Evolutionary conservation across 345 rosid species (phyloP).

Genomic region (Citrus inodora): DNA sequence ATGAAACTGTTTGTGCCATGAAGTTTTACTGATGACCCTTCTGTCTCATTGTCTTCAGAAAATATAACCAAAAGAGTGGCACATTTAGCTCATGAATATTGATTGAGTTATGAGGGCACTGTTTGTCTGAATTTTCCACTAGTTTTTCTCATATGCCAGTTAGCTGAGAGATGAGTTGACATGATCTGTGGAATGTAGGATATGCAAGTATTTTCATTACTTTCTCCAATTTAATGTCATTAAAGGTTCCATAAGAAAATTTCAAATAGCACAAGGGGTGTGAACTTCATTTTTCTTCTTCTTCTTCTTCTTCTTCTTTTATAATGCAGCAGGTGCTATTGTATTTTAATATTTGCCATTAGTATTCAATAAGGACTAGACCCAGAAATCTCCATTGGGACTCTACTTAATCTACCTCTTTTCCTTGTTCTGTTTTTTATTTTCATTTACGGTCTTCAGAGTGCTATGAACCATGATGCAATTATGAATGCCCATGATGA

Average conservation of each 20-base stretch:
- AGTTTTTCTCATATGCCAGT: not conserved
- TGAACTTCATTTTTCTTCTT: not conserved
- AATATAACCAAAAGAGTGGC: not conserved
- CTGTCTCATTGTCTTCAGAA: not conserved
- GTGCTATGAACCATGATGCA: conserved; percentile 88
- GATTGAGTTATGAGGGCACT: not conserved
- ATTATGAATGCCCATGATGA: conserved; percentile 71
- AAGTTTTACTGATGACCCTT: not conserved
- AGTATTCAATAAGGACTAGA: not conserved
- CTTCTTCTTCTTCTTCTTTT: not conserved
- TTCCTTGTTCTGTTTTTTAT: not conserved
- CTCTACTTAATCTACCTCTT: not conserved
- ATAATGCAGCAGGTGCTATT: not conserved
- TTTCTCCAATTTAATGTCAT: not conserved
- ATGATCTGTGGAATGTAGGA: not conserved
- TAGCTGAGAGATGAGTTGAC: not conserved
- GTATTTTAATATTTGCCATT: not conserved
- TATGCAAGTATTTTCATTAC: not conserved
- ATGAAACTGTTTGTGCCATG: not conserved
- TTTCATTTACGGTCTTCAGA: conserved; percentile 34
- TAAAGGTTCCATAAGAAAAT: not conserved
- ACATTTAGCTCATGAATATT: not conserved
- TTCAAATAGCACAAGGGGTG: not conserved
- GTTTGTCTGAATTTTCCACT: not conserved
- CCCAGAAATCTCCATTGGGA: not conserved